Evolutionary conservation across 78 protist species (phyloP), one percentile per base, ranked within the genome.

Genomic region (Dictyostelium brefeldianum): DNA sequence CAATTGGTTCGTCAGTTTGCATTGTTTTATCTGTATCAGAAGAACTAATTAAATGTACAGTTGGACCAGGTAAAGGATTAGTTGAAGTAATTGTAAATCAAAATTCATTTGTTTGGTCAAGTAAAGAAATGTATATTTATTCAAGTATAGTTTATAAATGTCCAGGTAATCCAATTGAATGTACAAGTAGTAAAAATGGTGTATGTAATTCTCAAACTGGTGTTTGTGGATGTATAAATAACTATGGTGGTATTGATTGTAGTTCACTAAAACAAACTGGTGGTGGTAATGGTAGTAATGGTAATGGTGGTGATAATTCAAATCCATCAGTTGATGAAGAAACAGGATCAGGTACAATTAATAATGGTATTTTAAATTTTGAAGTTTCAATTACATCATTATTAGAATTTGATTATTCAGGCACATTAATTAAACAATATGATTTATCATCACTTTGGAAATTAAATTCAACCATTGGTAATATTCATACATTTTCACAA

Each of bases 161-260:
- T 41, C n/a, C n/a, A n/a, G n/a, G n/a, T n/a, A n/a, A n/a, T n/a
- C 78, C 78, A 29, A 71, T 41, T 41, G 78, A 71, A 41, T 71
- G 78, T 43, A 71, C 53, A 29, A 71, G 53, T n/a, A 20, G 10
- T 20, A 31, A 1, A 43, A 41, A 41, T 29, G 78, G 78, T 20
- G 18, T 14, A 14, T 71, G 78, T 7, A 29, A 71, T 71, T 18
- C 53, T 4, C 31, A 2, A 9, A 41, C 11, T 31, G 78, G 78
- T 0, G 25, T 25, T 71, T 71, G 78, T 71, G 0, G 31, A 1
- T 71, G 78, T 46, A 8, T n/a, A n/a, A n/a, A n/a, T n/a, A n/a
- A n/a, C n/a, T n/a, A n/a, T n/a, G n/a, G n/a, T n/a, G 79, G 79
- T 41, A 20, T 20, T n/a, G 79, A 71, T 71, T 71, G 79, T 20